Base-by-base conservation (phyloP, 306 rosid genomes). In the Gastrolobium bilobum region DNA sequence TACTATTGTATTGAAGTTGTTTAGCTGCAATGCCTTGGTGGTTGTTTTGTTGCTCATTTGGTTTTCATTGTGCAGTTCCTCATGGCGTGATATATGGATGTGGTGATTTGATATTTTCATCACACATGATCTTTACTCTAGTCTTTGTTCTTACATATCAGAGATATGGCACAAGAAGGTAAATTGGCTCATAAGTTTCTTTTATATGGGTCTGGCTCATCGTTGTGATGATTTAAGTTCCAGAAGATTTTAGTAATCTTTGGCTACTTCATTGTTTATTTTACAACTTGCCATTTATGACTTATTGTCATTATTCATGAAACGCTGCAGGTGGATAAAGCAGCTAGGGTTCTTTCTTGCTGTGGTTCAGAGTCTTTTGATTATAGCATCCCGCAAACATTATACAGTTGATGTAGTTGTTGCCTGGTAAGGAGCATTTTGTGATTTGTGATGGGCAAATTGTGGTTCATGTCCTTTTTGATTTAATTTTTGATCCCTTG, bases 381-480 rank as follows among this genome's bases (percentile, higher is more conserved):
- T 96, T 31, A 81, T 96, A 58, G 98, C 99, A 48, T 93, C 99
- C n/a, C 99, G 97, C 79, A 96, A 96, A 81, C 99, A 96, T 91
- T 96, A 96, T 80, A 81, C 99, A 0, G 99, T 96, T 44, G 99
- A 96, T 42, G 90, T 96, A 20, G 97, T 96, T 76, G 99, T 96
- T 38, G 99, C 99, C 67, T 96, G 99, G 99, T 96, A 83, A 80
- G 85, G 44, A 80, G 11, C 38, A 43, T 71, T 10, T 38, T 52
- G 20, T 82, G 59, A 11, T 35, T 40, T 43, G 42, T 30, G 40
- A 63, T 29, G 30, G 26, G 42, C 9, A 31, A 7, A 37, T 73
- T 56, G 47, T 58, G 70, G 68, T 50, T 73, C 66, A 42, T 43
- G 77, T 56, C 56, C 66, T 54, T 15, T 43, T 71, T 74, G 50